Evolutionary conservation across 2,329 filamentous ascomycete species (phyloP), one percentile per base, ranked within the genome.

Genomic region (Lachnellula suecica): DNA sequence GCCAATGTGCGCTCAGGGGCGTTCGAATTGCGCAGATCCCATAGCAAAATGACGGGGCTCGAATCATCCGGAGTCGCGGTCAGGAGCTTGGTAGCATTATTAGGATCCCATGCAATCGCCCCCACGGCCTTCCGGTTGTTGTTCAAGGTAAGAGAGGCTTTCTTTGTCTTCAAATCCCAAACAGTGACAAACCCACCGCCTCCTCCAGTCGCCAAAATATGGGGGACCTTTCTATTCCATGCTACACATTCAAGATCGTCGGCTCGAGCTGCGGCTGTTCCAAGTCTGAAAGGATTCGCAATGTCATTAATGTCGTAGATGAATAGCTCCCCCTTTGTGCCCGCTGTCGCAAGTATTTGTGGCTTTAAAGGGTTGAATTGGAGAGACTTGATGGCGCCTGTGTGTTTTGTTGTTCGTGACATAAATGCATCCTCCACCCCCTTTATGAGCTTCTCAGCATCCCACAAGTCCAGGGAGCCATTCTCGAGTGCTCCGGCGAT

Each of bases 121-220:
- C 92, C 97, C 65, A 97, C 91, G 49, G 92, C 81, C 74, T 97
- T 99, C 58, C 94, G 85, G 67, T 90, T 94, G 68, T 89, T 89
- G 77, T 97, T 99, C 59, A 99, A 78, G 31, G 92, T 97, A 72
- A 99, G 76, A 51, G 92, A 97, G 63, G 96, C 91, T 75, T 96
- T 97, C 82, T 96, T 97, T 11, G 90, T 91, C 78, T 96, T 97
- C 59, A 97, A 81, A 73, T 99, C 94, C 94, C 94, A 99, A 17
- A 99, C 93, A 2, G 94, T 97, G 31, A 97, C 92, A 66, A 97
- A 96, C 4, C 94, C 94, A 45, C 91, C 92, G 57, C 85, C 88
- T 68, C 92, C 93, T 60, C 94, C 94, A 9, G 93, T 97, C 17
- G 93, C 94, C 62, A 99, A 76, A 69, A 99, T 99, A 69, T 99